Base-by-base conservation (phyloP, 2,329 filamentous ascomycete species). In the Aureobasidium sp. region DNA sequence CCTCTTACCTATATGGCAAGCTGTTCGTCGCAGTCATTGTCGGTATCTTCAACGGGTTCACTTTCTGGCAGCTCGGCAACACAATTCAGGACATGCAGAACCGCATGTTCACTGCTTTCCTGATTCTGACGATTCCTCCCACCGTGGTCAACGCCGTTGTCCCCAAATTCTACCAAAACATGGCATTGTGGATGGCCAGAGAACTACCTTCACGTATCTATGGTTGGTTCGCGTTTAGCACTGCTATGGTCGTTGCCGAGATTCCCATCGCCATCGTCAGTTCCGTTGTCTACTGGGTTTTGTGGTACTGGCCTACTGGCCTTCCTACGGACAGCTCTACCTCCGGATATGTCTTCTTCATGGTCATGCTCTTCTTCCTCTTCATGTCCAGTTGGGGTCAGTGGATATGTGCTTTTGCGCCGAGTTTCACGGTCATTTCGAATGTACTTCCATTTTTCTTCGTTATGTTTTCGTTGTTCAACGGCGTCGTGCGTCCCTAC, bases 391-490 rank as follows among this genome's bases (percentile, higher is more conserved):
- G 76, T 59, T 90, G 84, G 86, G 88, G 85, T 17, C 87, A 90
- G 65, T 91, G 86, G 86, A 88, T 93, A 60, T 86, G 83, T 58
- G 87, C 88, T 0, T 90, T 90, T 67, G 85, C 87, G 0, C 86
- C 87, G 0, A 83, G 76, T 35, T 89, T 89, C 70, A 88, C 85
- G 0, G 85, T 89, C 58, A 88, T 90, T 59, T 81, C 81, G 38
- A 89, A 90, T 63, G 70, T 84, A 19, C 72, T 89, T 4, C 86
- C 86, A 1, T 89, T 90, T 73, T 88, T 90, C 77, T 86, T 90
- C 71, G 81, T 90, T 66, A 83, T 88, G 73, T 84, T 87, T 62
- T 78, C 77, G 35, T 69, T 88, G 21, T 90, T 90, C 75, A 90
- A 88, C 71, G 87, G 87, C 59, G 81, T 90, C 17, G 79, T 90